A percentile compares a stretch with the other conserved stretches of the same genome.
These are phyloP conservation scores for Lichtheimia corymbifera DNA, from an alignment of 371 early-diverging fungal species.

Conservation along the genomic window DNA sequence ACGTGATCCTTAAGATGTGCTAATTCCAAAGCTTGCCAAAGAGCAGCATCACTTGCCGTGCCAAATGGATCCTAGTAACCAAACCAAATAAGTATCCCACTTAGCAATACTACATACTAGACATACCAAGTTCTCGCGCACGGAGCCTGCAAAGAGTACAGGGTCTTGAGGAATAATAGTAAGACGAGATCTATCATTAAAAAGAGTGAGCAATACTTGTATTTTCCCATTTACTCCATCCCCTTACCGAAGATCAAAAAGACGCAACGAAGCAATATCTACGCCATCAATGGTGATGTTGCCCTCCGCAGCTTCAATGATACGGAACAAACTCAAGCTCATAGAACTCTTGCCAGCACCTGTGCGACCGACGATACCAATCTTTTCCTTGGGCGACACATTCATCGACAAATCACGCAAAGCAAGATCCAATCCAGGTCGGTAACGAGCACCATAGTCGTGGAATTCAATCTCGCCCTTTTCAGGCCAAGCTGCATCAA, in stretches of 20 bases:
- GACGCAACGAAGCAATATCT: conserved; percentile 76
- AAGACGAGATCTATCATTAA: conserved; percentile 51
- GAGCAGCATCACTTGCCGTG: conserved; percentile 65
- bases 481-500: conserved; percentile 52
- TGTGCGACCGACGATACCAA: conserved; percentile 91
- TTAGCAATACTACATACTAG: too few species aligned
- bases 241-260: conserved; percentile 69
- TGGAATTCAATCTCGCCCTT: conserved; percentile 71
- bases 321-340: conserved; percentile 86
- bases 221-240: not conserved
- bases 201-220: not conserved
- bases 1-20: conserved; percentile 73
- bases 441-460: conserved; percentile 67
- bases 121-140: conserved; percentile 56
- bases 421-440: conserved; percentile 69
- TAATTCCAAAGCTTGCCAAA: conserved; percentile 84
- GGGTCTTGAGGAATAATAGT: conserved; percentile 98
- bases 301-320: conserved; percentile 81
- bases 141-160: conserved; percentile 83
- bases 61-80: conserved; percentile 72
- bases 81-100: too few species aligned
- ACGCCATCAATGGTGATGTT: conserved; percentile 76
- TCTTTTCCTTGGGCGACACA: conserved; percentile 72
- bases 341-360: conserved; percentile 93
- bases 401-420: conserved; percentile 67